Conservation (phyloP, 2,329 filamentous ascomycete genomes). For the Hypoxylon sp. region DNA sequence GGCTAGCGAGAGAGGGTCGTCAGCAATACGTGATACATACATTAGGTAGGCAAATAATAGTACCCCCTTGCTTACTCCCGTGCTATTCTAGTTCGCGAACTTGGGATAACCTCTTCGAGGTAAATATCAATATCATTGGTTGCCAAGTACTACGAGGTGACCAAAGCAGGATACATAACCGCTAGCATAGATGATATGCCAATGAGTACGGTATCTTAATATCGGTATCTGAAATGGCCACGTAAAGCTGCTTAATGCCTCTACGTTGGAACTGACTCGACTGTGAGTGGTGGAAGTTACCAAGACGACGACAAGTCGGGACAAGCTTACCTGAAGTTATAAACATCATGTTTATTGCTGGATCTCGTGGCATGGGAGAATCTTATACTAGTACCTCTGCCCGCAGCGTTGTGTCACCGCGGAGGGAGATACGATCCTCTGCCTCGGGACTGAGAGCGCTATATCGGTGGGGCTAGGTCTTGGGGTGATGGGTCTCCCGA, state of each 20-base stretch:
- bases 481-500: slow-evolving; percentile 36
- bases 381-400: slow-evolving; percentile 39
- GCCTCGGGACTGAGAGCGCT: slow-evolving; percentile 36
- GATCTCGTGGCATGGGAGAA: slow-evolving; percentile 32
- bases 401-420: slow-evolving; percentile 35
- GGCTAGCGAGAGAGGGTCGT: slow-evolving; percentile 9
- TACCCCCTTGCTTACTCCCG: not conserved
- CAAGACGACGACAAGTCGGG: slow-evolving; percentile 22
- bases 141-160: not conserved
- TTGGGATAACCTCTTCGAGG: not conserved
- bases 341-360: slow-evolving; percentile 16
- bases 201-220: not conserved
- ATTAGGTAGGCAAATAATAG: not conserved
- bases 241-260: not conserved
- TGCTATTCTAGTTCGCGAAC: not conserved
- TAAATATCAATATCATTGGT: not conserved
- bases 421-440: slow-evolving; percentile 38
- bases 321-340: slow-evolving; percentile 19
- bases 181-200: not conserved
- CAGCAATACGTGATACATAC: slow-evolving; percentile 23
- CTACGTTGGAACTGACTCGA: not conserved
- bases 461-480: slow-evolving; percentile 34
- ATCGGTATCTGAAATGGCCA: not conserved
- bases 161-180: not conserved
- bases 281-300: slow-evolving; percentile 8